Evolutionary conservation across 768 basidiomycete genomes (phyloP), one percentile per base, ranked within the genome.

Genomic region (Rhizopogon vinicolor): DNA sequence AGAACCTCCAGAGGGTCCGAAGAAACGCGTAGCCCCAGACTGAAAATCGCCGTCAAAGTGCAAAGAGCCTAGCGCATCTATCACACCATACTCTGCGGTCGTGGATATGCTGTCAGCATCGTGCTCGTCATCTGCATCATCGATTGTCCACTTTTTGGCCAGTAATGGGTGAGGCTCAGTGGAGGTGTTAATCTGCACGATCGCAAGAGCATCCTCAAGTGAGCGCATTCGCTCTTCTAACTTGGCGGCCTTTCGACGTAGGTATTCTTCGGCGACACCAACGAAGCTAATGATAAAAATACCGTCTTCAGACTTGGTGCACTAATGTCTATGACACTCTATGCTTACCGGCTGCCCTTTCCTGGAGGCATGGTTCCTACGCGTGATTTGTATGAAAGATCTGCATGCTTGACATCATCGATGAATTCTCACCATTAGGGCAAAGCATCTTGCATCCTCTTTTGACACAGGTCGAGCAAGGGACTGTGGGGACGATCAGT

Each of bases 191-290:
- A 70, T 60, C 49, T 81, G 74, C 19, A 77, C 63, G 31, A 80
- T 79, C 22, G 76, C 76, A 18, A 83, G 63, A 16, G 80, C 82
- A 60, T 81, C 80, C 63, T 85, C 82, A 19, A 84, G 69, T 3
- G 75, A 74, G 57, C 72, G 77, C 74, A 81, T 80, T 1, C 81
- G 74, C 7, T 76, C 75, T 56, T 81, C 77, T 65, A 82, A 67
- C 51, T 68, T 73, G 14, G 63, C 58, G 44, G 79, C 65, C 65
- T 78, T 79, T 46, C 71, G 68, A n/a, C 73, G 75, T 31, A 83
- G 73, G 62, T 79, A 80, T 54, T 79, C 80, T 35, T 79, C 78
- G 8, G 80, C 81, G 2, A 76, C 77, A 13, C 77, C 61, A 9
- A 83, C 80, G 57, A 82, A 82, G 44, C 80, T 81, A 55, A 8